Base-by-base conservation (phyloP, 805 yeast genomes). In the Dipodascus albidus region DNA sequence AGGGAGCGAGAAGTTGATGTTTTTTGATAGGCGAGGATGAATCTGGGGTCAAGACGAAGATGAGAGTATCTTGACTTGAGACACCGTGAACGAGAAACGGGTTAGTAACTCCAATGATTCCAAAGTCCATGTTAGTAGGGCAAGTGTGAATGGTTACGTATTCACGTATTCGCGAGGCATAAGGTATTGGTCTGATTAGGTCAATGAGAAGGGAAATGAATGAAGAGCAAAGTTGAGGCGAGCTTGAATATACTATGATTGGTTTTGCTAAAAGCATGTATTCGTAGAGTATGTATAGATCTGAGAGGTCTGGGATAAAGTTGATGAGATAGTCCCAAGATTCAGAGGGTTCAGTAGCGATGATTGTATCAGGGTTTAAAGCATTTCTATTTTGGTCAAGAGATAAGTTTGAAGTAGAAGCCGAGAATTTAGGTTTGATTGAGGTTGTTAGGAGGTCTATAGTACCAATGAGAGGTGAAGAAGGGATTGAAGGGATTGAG, bases 111-210 rank as follows among this genome's bases (percentile, higher is more conserved):
- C 64, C 64, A 11, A 47, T 49, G 3, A 59, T 55, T 1, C 60
- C 59, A 20, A 21, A 31, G 11, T 41, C 50, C 22, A 47, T 41
- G 23, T 33, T 49, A 20, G 47, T 38, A 11, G 53, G 33, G 41
- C 52, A 52, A 9, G 64, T 55, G 47, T 62, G 65, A 35, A 61
- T 60, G 2, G 65, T 62, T 8, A 61, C 58, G 47, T 62, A 62
- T 21, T 62, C 65, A 17, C 58, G 52, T 24, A 60, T 53, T 11
- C 53, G 56, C 3, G 44, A 24, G 21, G 56, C 47, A 27, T 54
- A 55, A 2, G 54, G 55, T 15, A 61, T 27, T 22, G 65, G 65
- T 19, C 55, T 19, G 17, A 62, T 55, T 23, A 62, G 57, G 49
- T 59, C 62, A 9, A 58, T 11, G 4, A 56, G 53, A 17, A 49